phyloP scores from a whole-genome alignment of 148 eudicot genomes.

The Bassia scoparia region DNA sequence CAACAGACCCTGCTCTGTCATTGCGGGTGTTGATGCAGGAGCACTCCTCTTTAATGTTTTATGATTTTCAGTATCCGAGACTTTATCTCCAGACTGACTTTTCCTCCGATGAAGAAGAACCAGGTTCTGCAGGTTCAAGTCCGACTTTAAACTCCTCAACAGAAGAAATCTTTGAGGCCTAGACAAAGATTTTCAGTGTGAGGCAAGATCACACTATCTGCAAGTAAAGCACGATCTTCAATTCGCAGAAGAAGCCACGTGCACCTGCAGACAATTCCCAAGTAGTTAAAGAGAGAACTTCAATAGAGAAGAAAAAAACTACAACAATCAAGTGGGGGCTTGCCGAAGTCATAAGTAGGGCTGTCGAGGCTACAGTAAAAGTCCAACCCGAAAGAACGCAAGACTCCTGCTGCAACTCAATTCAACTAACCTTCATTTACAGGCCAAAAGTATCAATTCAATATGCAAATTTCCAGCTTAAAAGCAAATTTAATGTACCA shows the following conservation, averaged over 20 bases:
- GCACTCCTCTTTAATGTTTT: conserved; percentile 31
- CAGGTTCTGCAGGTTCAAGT: conserved; percentile 49
- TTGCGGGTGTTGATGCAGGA: conserved; percentile 36
- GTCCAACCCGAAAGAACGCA: no score
- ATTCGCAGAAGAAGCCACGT: conserved; percentile 88
- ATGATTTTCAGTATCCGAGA: conserved; percentile 37
- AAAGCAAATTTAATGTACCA: no score
- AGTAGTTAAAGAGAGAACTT: not conserved
- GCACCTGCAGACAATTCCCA: conserved; percentile 49
- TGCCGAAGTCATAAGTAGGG: no score
- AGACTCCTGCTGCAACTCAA: no score
- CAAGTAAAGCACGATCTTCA: conserved; percentile 94
- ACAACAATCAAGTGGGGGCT: no score
- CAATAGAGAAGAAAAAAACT: not conserved
- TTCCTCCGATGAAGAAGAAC: conserved; percentile 53
- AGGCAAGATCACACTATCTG: conserved; percentile 79
- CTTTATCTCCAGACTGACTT: conserved; percentile 45
- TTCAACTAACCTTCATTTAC: no score
- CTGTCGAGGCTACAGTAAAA: no score
- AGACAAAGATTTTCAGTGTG: conserved; percentile 66
- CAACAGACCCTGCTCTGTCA: conserved; percentile 31
- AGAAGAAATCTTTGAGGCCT: conserved; percentile 78
- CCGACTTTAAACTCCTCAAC: conserved; percentile 86
- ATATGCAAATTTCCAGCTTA: no score
- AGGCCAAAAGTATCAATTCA: no score